Evolutionary conservation across 139 green algal species (phyloP), one percentile per base, ranked within the genome.

Genomic region (Raphidocelis subcapitata): DNA sequence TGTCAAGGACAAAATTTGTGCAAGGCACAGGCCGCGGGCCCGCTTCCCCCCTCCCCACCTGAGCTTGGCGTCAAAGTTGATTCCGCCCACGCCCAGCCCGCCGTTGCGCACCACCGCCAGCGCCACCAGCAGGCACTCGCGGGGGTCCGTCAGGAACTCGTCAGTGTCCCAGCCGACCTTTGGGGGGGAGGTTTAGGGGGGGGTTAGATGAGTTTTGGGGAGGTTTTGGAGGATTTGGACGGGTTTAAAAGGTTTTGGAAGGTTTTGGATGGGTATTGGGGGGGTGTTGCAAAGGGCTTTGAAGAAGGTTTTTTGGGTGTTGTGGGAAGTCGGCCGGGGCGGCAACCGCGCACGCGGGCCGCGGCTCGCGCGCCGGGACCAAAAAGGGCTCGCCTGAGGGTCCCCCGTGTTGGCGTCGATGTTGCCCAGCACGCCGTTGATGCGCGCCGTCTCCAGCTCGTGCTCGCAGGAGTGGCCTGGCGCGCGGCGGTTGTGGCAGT

Each of bases 11-110:
- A 12, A 49, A n/a, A n/a, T n/a, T n/a, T n/a, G n/a, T n/a, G n/a
- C n/a, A n/a, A n/a, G n/a, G n/a, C 41, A 49, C 41, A 12, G 8
- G 8, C 8, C 41, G 41, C 41, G 8, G 8, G 41, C 8, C 41
- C 41, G 8, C 41, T 20, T 12, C 12, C 8, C 41, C 8, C 41
- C 41, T 23, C 10, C 21, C 1, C 44, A 77, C 70, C 87, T 73
- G 35, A 94, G 80, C 76, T 94, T 94, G 35, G 89, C 88, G 61
- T 94, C 89, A 77, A 94, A 93, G 79, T 94, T 94, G 57, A 93
- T 76, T 18, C 89, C 89, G 12, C 85, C 85, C 29, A 76, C 69
- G 1, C 68, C 79, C 16, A 93, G 69, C 33, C 89, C 89, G 12
- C 81, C 86, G 28, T 93, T 76, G 15, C 80, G 73, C 29, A 92